Conservation (phyloP, 2,329 filamentous ascomycete species). For the Epichloe bromicola region DNA sequence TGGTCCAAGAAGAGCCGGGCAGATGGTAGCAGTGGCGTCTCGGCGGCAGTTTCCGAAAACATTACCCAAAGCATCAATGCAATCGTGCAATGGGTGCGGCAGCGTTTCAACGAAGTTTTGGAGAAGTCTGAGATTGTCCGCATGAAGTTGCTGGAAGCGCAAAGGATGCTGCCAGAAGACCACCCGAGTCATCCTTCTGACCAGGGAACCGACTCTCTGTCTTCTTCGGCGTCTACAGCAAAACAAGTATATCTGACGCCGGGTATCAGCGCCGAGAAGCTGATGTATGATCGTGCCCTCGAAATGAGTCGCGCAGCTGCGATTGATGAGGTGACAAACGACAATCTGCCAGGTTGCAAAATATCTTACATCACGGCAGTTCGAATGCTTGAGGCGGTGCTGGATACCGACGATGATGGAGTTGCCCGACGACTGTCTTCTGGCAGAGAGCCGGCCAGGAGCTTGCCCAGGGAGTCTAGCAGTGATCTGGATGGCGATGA, state of each 20-base stretch:
- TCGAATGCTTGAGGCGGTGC: constrained; percentile 83
- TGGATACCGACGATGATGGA: constrained; percentile 65
- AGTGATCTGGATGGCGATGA: constrained; percentile 53
- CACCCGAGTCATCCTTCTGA: constrained; percentile 81
- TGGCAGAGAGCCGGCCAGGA: constrained; percentile 29
- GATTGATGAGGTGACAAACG: constrained; percentile 88
- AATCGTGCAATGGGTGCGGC: constrained; percentile 89
- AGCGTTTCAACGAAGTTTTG: constrained; percentile 89
- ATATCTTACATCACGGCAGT: constrained; percentile 89
- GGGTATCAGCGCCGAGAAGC: constrained; percentile 84
- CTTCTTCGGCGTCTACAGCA: constrained; percentile 47
- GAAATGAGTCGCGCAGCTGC: constrained; percentile 94
- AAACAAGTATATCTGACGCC: constrained; percentile 76
- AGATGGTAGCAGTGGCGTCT: constrained; percentile 34
- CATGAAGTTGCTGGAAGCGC: constrained; percentile 72
- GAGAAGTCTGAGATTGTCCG: constrained; percentile 95
- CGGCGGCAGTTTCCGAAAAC: constrained; percentile 30
- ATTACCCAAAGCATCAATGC: constrained; percentile 67
- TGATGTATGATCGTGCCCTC: constrained; percentile 94
- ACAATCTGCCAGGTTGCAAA: constrained; percentile 77
- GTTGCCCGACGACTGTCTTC: constrained; percentile 20
- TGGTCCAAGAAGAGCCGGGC: constrained; percentile 69
- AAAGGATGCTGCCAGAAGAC: constrained; percentile 66
- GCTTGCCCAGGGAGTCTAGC: constrained; percentile 18
- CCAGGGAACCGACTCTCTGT: constrained; percentile 46